phyloP scores from a whole-genome alignment of 306 rosid genomes.

The Cercis canadensis region DNA sequence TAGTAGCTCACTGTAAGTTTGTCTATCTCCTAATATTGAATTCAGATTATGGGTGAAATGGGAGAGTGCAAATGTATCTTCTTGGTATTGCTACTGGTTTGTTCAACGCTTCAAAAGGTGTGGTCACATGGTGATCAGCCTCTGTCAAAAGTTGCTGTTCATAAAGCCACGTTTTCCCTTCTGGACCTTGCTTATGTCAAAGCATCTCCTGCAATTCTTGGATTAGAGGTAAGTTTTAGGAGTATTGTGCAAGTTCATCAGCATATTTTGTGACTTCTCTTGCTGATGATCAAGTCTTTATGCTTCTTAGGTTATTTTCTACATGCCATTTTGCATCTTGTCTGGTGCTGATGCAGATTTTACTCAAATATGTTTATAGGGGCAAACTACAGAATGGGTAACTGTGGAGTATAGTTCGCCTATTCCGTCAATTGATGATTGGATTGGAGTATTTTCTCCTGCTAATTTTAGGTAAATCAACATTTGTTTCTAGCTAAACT shows the following conservation, averaged over 20 bases:
- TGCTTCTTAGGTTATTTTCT: neutral
- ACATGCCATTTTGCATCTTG: neutral
- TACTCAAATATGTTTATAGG: constrained; percentile 44
- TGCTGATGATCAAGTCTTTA: neutral
- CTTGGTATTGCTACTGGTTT: constrained; percentile 46
- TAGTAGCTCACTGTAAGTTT: constrained; percentile 3
- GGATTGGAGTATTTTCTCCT: constrained; percentile 93
- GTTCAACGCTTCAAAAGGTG: constrained; percentile 49
- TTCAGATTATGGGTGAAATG: constrained; percentile 46
- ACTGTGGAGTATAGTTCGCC: constrained; percentile 63
- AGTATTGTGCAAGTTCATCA: constrained; percentile 10
- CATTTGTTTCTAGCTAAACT: neutral
- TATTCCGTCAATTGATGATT: constrained; percentile 74
- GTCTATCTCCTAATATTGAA: neutral
- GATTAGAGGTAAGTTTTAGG: constrained; percentile 58
- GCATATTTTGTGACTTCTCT: neutral
- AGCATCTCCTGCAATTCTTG: constrained; percentile 65
- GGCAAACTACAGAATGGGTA: constrained; percentile 73
- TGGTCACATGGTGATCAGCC: constrained; percentile 74
- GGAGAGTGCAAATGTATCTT: constrained; percentile 40
- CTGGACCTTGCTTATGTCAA: constrained; percentile 59
- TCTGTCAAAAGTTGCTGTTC: constrained; percentile 64
- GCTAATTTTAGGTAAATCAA: constrained; percentile 73
- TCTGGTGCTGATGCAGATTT: constrained; percentile 29
- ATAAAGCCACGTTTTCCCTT: constrained; percentile 57